Base-by-base conservation (phyloP, 768 basidiomycete species). In the Paxillus ammoniavirescens region DNA sequence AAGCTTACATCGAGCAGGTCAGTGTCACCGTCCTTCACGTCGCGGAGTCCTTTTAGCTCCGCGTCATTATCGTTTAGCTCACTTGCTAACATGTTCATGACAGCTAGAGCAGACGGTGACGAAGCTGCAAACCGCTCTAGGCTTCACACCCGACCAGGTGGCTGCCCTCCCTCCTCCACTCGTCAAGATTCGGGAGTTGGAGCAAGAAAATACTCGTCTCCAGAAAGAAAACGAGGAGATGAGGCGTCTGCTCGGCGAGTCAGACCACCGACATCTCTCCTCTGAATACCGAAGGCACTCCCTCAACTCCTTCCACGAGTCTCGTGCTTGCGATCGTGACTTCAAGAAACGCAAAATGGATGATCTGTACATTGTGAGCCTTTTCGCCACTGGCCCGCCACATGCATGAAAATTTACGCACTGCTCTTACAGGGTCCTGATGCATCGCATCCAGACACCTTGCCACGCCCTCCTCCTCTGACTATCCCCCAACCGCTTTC, bases 1-100 rank as follows among this genome's bases (percentile, higher is more conserved):
- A 93, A 75, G 91, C 91, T 10, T 93, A 93, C 76, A 92, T 93
- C 65, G 90, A 93, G 61, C 89, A 91, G 80, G 91, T 90, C 49
- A 21, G 75, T 63, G 26, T 44, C 42, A 45, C 48, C 45, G 15
- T 14, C 45, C 36, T 18, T 38, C 38, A n/a, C 6, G n/a, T 36
- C 50, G 13, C 50, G 18, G 8, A 28, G 37, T 13, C 42, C n/a
- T 44, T 33, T 50, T 47, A 28, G 44, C 57, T 53, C 57, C 55
- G 49, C 52, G 47, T 45, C 26, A 26, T 26, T 26, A 26, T 4
- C 47, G 46, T 2, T 10, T 18, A 21, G 53, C 63, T 49, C 53
- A 13, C 12, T 35, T 14, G 52, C 23, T 10, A 36, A 35, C 67
- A 43, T 26, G 35, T 35, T 50, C 8, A 42, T 8, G 52, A 9